phyloP scores from a whole-genome alignment of 257 asterid species.

The Solanum paucissectum region DNA sequence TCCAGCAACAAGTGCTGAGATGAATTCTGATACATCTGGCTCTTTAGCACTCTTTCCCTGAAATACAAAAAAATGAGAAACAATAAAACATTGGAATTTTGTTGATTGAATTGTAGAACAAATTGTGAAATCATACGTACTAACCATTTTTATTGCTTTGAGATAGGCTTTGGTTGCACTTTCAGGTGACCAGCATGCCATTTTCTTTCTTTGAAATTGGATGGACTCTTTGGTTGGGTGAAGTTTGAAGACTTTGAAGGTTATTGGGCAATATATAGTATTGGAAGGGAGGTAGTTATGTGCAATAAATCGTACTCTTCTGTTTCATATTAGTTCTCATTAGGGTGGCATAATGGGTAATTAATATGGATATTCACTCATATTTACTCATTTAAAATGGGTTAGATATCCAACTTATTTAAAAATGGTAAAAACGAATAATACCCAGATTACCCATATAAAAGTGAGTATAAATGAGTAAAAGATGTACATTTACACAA shows the following conservation, averaged over 20 bases:
- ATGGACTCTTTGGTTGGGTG: not conserved
- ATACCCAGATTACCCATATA: too few relatives aligned
- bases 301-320: not conserved
- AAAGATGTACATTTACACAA: too few relatives aligned
- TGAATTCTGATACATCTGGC: slow-evolving; percentile 59
- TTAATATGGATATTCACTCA: too few relatives aligned
- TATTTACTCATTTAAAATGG: too few relatives aligned
- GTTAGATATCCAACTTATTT: too few relatives aligned
- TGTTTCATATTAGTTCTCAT: too few relatives aligned
- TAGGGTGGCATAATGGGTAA: too few relatives aligned
- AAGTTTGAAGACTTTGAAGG: not conserved
- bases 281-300: not conserved
- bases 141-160: slow-evolving; percentile 50
- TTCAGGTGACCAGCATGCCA: slow-evolving; percentile 75
- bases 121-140: too few relatives aligned
- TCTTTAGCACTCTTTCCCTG: slow-evolving; percentile 48
- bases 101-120: too few relatives aligned
- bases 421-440: too few relatives aligned
- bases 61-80: not conserved
- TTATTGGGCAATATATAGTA: not conserved
- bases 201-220: not conserved
- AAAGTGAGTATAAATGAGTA: too few relatives aligned
- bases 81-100: not conserved
- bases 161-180: slow-evolving; percentile 64
- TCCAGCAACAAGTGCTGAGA: slow-evolving; percentile 69